A percentile compares a stretch with the other conserved stretches of the same genome.
phyloP scores from a whole-genome alignment of 2,329 filamentous ascomycete species.

The Escovopsis weberi region DNA sequence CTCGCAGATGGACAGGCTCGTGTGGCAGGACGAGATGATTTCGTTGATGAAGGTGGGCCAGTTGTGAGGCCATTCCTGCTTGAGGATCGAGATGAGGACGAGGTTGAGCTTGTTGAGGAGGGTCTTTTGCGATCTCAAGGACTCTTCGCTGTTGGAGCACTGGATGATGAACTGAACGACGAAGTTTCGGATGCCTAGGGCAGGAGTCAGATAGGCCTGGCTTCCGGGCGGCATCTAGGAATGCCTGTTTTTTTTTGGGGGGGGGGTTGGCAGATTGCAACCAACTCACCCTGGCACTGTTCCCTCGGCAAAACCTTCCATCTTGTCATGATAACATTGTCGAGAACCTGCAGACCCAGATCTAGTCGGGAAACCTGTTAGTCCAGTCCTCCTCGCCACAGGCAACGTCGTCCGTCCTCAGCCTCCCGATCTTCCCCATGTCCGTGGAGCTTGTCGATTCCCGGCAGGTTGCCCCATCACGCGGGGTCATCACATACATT shows the following conservation, averaged over 20 bases:
- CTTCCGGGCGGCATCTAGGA: conserved; percentile 12
- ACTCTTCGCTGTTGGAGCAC: conserved; percentile 79
- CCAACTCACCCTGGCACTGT: conserved; percentile 65
- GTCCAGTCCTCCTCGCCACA: conserved; percentile 2
- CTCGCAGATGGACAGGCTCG: conserved; percentile 92
- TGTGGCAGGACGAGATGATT: conserved; percentile 92
- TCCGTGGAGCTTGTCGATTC: too few relatives aligned
- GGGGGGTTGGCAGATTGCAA: conserved; percentile 2
- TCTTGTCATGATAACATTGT: conserved; percentile 96
- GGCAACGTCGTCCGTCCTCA: background rate
- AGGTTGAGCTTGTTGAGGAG: conserved; percentile 97
- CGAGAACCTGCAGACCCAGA: conserved; percentile 86
- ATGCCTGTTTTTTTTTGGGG: conserved; percentile 9
- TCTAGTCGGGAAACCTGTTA: conserved; percentile 36
- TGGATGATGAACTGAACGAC: conserved; percentile 98
- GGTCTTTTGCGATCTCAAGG: conserved; percentile 68
- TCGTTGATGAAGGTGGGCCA: conserved; percentile 99
- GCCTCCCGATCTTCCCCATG: background rate
- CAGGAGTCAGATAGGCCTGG: background rate
- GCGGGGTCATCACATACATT: conserved; percentile 49
- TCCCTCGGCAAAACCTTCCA: conserved; percentile 97
- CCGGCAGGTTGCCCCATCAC: conserved; percentile 4
- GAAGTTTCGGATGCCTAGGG: conserved; percentile 88
- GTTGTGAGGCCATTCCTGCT: conserved; percentile 99
- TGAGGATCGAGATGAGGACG: conserved; percentile 90